These are phyloP conservation scores for Ophiognomonia clavigignenti-juglandacearum DNA, from an alignment of 2,329 filamentous ascomycete genomes.

Conservation along the genomic window DNA sequence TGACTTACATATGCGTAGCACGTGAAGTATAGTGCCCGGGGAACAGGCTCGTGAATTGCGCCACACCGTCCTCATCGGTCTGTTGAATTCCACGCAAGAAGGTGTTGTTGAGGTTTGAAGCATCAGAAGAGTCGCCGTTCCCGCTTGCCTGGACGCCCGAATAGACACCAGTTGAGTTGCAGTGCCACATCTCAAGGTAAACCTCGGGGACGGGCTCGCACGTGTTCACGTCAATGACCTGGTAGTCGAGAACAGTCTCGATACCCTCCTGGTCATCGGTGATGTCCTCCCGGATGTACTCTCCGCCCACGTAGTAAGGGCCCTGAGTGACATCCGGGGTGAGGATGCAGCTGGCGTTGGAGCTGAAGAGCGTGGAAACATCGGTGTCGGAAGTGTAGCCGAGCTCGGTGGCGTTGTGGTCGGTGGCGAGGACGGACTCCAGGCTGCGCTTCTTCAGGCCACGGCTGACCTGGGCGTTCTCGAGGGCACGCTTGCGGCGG, in stretches of 20 bases:
- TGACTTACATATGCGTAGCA: slow-evolving; percentile 43
- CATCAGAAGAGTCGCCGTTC: slow-evolving; percentile 33
- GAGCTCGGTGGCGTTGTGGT: slow-evolving; percentile 29
- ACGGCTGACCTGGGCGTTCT: slow-evolving; percentile 36
- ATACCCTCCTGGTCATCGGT: slow-evolving; percentile 34
- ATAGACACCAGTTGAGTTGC: slow-evolving; percentile 35
- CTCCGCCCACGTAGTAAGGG: slow-evolving; percentile 47
- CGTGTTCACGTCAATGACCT: slow-evolving; percentile 43
- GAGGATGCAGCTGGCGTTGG: slow-evolving; percentile 38
- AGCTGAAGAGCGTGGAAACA: slow-evolving; percentile 28
- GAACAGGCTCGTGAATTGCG: slow-evolving; percentile 35
- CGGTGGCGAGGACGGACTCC: slow-evolving; percentile 26
- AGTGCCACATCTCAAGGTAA: slow-evolving; percentile 49
- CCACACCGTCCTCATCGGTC: slow-evolving; percentile 33
- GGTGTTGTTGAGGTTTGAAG: slow-evolving; percentile 34
- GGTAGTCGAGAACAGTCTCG: slow-evolving; percentile 2
- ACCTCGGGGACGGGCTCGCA: slow-evolving; percentile 45
- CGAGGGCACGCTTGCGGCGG: slow-evolving; percentile 36
- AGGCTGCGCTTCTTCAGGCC: slow-evolving; percentile 26
- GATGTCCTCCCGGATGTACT: slow-evolving; percentile 44
- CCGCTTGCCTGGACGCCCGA: slow-evolving; percentile 29
- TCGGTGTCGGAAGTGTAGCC: slow-evolving; percentile 26
- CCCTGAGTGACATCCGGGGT: slow-evolving; percentile 42
- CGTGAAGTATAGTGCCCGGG: slow-evolving; percentile 42
- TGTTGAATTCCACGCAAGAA: slow-evolving; percentile 36